Conservation (phyloP, 306 rosid genomes). For the Begonia loranthoides region DNA sequence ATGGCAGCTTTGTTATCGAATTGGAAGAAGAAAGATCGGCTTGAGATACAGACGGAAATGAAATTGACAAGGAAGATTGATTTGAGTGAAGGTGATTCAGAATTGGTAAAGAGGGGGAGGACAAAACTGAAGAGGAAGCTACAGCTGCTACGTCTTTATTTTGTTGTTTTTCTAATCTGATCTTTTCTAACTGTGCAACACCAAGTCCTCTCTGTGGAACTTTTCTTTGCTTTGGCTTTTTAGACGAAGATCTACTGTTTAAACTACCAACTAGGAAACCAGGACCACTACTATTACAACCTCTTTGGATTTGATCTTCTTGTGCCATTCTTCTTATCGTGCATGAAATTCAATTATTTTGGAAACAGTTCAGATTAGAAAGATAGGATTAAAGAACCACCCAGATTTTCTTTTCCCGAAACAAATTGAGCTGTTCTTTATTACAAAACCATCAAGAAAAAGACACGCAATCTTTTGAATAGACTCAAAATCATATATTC, state of each 20-base stretch:
- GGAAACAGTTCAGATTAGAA: constrained; percentile 13
- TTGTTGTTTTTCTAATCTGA: constrained; percentile 55
- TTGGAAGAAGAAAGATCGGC: constrained; percentile 20
- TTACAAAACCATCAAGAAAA: background rate
- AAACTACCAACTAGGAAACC: constrained; percentile 1
- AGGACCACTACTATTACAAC: constrained; percentile 12
- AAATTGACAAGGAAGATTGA: constrained; percentile 19
- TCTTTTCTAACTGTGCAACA: constrained; percentile 80
- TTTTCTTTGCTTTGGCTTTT: constrained; percentile 45
- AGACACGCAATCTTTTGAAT: background rate
- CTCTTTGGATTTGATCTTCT: constrained; percentile 33
- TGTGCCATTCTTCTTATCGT: constrained; percentile 34
- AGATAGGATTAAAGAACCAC: constrained; percentile 7
- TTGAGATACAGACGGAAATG: constrained; percentile 20
- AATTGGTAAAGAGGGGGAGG: constrained; percentile 14
- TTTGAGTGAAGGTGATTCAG: constrained; percentile 24
- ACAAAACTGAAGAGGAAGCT: constrained; percentile 12
- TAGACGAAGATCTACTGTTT: constrained; percentile 31
- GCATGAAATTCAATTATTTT: constrained; percentile 21
- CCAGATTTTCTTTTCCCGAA: background rate
- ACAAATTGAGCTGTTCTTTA: background rate
- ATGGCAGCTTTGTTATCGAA: constrained; percentile 18
- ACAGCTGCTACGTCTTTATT: constrained; percentile 20
- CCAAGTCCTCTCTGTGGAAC: constrained; percentile 89
- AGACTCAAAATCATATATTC: background rate